Base-by-base conservation (phyloP, 1,139 yeast species). In the Lodderomyces pseudojiufengensis region DNA sequence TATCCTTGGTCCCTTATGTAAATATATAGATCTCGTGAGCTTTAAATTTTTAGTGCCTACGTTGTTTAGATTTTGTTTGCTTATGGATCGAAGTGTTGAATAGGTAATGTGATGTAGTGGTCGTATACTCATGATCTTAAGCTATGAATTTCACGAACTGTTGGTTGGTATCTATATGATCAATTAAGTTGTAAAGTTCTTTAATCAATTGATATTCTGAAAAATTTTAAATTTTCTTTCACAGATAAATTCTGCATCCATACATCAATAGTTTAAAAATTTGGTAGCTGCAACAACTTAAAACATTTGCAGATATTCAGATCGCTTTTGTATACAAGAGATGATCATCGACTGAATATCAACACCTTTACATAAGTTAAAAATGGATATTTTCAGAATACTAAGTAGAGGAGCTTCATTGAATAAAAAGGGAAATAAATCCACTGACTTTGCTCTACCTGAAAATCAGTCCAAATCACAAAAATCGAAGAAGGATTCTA, bases 321-420 rank as follows among this genome's bases (percentile, higher is more conserved):
- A n/a, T n/a, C n/a, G n/a, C n/a, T n/a, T n/a, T n/a, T n/a, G n/a
- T n/a, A n/a, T n/a, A n/a, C n/a, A n/a, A 18, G 20, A 18, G 20
- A 18, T 18, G 20, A 18, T 18, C 20, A 18, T 18, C 20, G 7
- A 18, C 20, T 18, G 7, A n/a, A n/a, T 22, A 22, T 9, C 24
- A 22, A 9, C 24, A 22, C n/a, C 9, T 22, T 22, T 22, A 9
- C n/a, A n/a, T n/a, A 9, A 13, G 22, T 12, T 15, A 30, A 27
- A 11, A 13, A 90, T 92, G 98, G 98, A 92, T 64, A 83, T 90
- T 46, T 90, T 92, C 57, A 72, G 87, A 50, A 80, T 92, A 3
- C 71, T 92, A 34, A 72, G 88, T 1, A 70, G 97, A 54, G 97
- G 97, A 14, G 95, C 97, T 0, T 71, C 80, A 15, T 64, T 90